Percentiles rank a stretch among this genome's conserved stretches.
phyloP scores from a whole-genome alignment of 228 moss, liverwort and hornwort species.

The Sphagnum magellanicum region DNA sequence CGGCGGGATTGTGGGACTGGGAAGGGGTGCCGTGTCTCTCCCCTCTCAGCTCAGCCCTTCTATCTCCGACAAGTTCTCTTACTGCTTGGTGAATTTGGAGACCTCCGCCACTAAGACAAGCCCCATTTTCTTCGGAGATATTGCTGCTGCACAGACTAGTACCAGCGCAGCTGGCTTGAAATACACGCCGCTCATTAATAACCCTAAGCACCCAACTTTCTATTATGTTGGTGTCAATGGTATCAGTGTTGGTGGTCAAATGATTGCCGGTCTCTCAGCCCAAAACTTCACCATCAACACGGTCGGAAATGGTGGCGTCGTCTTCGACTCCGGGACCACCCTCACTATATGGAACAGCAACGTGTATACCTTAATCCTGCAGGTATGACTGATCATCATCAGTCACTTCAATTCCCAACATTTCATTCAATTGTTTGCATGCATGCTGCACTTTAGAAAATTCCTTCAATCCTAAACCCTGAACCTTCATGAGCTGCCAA shows the following conservation, averaged over 20 bases:
- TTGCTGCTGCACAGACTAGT: slow-evolving; percentile 9
- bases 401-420: too few species aligned
- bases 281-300: slow-evolving; percentile 26
- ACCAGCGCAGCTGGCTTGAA: slow-evolving; percentile 21
- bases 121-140: slow-evolving; percentile 36
- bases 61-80: slow-evolving; percentile 49
- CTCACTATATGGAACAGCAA: slow-evolving; percentile 46
- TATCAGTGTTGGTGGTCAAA: slow-evolving; percentile 39
- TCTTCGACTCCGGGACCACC: slow-evolving; percentile 66
- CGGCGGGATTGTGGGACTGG: slow-evolving; percentile 49
- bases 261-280: slow-evolving; percentile 9
- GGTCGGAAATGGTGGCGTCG: slow-evolving; percentile 49
- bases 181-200: slow-evolving; percentile 44
- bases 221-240: slow-evolving; percentile 47
- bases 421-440: too few species aligned
- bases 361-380: slow-evolving; percentile 31
- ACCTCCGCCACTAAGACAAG: slow-evolving; percentile 24
- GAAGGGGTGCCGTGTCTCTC: slow-evolving; percentile 49
- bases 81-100: slow-evolving; percentile 45
- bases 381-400: slow-evolving; percentile 7
- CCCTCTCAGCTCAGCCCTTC: slow-evolving; percentile 44
- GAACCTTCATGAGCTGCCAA: too few species aligned
- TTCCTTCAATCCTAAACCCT: too few species aligned
- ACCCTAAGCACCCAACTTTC: slow-evolving; percentile 43
- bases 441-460: too few species aligned